Evolutionary conservation across 2,329 filamentous ascomycete species (phyloP), one percentile per base, ranked within the genome.

Genomic region (Aspergillus spinulosporus): DNA sequence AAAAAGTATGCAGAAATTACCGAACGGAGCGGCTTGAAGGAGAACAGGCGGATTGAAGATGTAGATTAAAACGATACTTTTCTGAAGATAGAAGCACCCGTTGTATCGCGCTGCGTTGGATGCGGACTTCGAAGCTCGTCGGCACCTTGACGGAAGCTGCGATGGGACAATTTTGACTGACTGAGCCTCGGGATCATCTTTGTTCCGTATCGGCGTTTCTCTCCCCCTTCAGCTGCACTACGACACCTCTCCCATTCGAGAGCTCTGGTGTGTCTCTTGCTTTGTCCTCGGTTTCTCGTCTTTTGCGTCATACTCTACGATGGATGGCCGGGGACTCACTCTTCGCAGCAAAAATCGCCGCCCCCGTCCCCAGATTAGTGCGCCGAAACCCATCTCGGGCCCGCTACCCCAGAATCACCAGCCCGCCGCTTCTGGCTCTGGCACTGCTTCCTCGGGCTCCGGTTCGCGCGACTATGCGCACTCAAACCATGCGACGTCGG

Each of bases 311-410:
- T 37, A 3, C n/a, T 29, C 28, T 28, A 76, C 64, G 64, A 80
- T 83, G 76, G 82, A 83, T 65, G 76, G 73, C 55, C 79, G 80
- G 66, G 82, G 82, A 48, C 79, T 87, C 62, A 87, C 84, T 53
- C 78, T 87, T 62, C 82, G 85, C 68, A 86, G 84, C 74, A 87
- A 87, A 74, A 78, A 68, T 67, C 77, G 72, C 57, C 75, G 75
- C 67, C 62, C 66, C 54, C 71, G 79, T 46, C 83, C 82, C 49
- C 83, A 83, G 64, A 85, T 84, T 72, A 85, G 82, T 74, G 83
- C 79, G 56, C 83, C 78, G 36, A 81, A 82, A 66, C 82, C 82
- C 69, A 84, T 85, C 65, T 72, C 74, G 32, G 73, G 62, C 39
- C 76, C 65, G 66, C 68, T 71, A 60, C 74, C 62, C 64, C 61